A percentile compares a stretch with the other conserved stretches of the same genome.
phyloP scores from a whole-genome alignment of 176 grass and related monocot species.

The Secale cereale region DNA sequence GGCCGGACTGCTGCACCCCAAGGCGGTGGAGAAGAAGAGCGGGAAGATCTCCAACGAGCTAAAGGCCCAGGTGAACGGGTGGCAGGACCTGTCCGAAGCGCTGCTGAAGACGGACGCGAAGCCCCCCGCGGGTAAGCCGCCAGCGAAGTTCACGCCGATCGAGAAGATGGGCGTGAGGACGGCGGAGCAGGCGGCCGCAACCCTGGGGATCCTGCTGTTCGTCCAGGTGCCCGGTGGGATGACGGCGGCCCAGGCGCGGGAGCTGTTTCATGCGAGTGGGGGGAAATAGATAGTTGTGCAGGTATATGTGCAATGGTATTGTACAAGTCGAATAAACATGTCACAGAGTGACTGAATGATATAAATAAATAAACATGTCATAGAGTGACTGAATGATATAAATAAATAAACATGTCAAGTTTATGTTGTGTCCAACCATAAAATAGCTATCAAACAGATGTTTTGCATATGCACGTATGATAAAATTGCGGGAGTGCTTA shows the following conservation, averaged over 20 bases:
- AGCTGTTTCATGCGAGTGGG: no score
- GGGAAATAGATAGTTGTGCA: no score
- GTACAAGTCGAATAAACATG: no score
- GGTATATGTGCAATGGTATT: no score
- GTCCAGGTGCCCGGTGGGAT: not conserved
- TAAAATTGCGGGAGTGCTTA: not conserved
- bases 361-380: no score
- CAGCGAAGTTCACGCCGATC: not conserved
- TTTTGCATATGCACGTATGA: no score
- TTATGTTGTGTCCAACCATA: no score
- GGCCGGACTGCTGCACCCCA: not conserved
- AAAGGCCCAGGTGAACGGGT: slow-evolving; percentile 19
- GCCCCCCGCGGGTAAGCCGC: not conserved
- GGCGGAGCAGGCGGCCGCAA: not conserved
- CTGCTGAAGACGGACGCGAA: not conserved
- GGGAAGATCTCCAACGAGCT: not conserved
- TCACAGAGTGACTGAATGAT: no score
- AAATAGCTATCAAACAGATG: no score
- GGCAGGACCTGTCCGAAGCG: not conserved
- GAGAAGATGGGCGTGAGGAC: not conserved
- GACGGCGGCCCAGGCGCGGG: not conserved
- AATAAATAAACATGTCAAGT: no score
- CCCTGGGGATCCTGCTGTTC: slow-evolving; percentile 15
- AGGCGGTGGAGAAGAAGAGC: not conserved
- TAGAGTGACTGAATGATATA: no score